Evolutionary conservation across 768 basidiomycete genomes (phyloP).

Genomic region (Psilocybe sp.): DNA sequence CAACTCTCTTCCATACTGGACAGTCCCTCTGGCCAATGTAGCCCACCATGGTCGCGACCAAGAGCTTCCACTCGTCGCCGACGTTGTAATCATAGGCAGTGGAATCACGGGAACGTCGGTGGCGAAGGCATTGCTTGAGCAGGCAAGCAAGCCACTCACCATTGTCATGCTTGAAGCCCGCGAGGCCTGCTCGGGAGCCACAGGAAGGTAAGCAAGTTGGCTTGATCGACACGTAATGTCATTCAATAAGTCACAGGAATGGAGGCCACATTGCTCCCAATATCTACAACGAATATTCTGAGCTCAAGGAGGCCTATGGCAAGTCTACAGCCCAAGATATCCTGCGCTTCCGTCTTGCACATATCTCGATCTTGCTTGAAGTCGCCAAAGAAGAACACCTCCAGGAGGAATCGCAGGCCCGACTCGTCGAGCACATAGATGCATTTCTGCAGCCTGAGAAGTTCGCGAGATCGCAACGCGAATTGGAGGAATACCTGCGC

Average conservation of each 20-base stretch:
- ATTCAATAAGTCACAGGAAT: slow-evolving; percentile 1
- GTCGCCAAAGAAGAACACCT: slow-evolving; percentile 55
- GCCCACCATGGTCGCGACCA: slow-evolving; percentile 28
- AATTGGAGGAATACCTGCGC: slow-evolving; percentile 39
- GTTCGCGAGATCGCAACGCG: slow-evolving; percentile 41
- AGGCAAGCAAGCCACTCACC: slow-evolving; percentile 22
- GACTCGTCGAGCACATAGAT: slow-evolving; percentile 57
- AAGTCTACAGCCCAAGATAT: slow-evolving; percentile 4
- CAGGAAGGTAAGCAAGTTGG: slow-evolving; percentile 49
- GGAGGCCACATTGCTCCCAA: slow-evolving; percentile 3
- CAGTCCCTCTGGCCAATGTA: slow-evolving; percentile 47
- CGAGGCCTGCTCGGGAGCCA: slow-evolving; percentile 72
- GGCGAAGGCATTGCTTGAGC: slow-evolving; percentile 50
- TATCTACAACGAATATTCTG: slow-evolving; percentile 5
- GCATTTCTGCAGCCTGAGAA: slow-evolving; percentile 43
- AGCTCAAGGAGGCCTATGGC: slow-evolving; percentile 5
- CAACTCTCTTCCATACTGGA: slow-evolving; percentile 66
- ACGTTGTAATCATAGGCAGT: slow-evolving; percentile 74
- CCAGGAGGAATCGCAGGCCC: slow-evolving; percentile 50
- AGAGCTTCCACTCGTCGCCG: slow-evolving; percentile 45
- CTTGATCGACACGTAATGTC: background rate
- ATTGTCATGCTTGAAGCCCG: slow-evolving; percentile 83
- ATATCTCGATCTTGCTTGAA: slow-evolving; percentile 44
- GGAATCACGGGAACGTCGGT: slow-evolving; percentile 71
- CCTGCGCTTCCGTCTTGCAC: slow-evolving; percentile 46